Evolutionary conservation across 176 grass and related monocot genomes (phyloP).

Genomic region (Oryza glaberrima): DNA sequence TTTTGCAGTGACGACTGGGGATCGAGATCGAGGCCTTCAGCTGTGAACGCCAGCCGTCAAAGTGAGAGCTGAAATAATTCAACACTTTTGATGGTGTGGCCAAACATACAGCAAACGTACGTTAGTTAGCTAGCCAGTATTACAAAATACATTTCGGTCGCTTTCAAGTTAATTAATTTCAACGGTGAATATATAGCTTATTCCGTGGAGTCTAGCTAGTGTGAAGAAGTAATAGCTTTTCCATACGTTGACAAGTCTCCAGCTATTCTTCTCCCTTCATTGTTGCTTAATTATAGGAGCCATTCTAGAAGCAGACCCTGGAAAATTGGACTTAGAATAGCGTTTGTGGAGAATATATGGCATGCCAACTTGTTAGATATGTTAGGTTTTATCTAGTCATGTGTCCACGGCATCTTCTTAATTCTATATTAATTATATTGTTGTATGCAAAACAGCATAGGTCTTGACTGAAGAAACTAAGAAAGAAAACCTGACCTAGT

Average conservation of each 20-base stretch:
- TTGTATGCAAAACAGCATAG: neutral
- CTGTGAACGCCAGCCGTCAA: neutral
- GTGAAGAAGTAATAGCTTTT: neutral
- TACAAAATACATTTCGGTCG: neutral
- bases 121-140: neutral
- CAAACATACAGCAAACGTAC: neutral
- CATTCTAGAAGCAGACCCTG: neutral
- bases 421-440: too few relatives aligned
- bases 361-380: neutral
- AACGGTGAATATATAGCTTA: neutral
- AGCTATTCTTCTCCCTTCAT: neutral
- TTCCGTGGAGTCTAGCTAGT: neutral
- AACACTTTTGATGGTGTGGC: neutral
- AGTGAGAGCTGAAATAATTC: neutral
- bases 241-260: neutral
- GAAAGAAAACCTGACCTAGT: neutral
- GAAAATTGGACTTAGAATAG: neutral
- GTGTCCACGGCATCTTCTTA: neutral
- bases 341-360: neutral
- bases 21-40: too few relatives aligned
- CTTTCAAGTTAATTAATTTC: neutral
- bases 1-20: too few relatives aligned
- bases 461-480: neutral
- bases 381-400: neutral
- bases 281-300: neutral